phyloP scores from a whole-genome alignment of 306 rosid genomes.

The Chamaecrista fasciculata region DNA sequence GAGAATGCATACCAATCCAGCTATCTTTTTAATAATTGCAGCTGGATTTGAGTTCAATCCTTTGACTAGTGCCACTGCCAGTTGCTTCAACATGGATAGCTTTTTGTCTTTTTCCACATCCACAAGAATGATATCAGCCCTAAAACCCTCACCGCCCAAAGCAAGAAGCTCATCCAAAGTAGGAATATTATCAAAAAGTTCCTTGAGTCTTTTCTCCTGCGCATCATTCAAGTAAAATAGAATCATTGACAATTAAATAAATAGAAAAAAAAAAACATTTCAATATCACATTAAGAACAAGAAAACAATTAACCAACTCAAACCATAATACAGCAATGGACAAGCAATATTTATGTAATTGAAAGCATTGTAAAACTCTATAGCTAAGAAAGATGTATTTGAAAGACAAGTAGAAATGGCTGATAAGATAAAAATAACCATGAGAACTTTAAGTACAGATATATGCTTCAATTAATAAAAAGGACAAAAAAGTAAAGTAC shows the following conservation, averaged over 20 bases:
- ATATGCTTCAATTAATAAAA: conserved; percentile 4
- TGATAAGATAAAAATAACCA: conserved; percentile 19
- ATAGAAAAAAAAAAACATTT: conserved; percentile 17
- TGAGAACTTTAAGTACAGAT: conserved; percentile 11
- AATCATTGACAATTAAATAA: background rate
- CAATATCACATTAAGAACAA: conserved; percentile 13
- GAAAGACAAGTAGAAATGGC: background rate
- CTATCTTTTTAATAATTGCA: conserved; percentile 91
- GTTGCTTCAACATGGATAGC: conserved; percentile 88
- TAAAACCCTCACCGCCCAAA: conserved; percentile 75
- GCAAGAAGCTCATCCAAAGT: conserved; percentile 83
- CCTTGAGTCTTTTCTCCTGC: conserved; percentile 91
- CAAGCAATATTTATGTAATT: conserved; percentile 8
- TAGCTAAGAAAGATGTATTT: background rate
- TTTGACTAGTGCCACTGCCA: conserved; percentile 73
- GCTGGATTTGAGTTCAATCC: conserved; percentile 90
- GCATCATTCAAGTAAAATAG: conserved; percentile 22
- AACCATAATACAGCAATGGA: conserved; percentile 25
- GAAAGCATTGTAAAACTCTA: conserved; percentile 10
- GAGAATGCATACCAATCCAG: conserved; percentile 68
- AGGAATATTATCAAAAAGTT: conserved; percentile 78
- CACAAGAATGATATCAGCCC: conserved; percentile 84
- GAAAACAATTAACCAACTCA: conserved; percentile 15
- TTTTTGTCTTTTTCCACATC: conserved; percentile 87
- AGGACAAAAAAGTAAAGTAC: too few relatives aligned